Percentiles rank a stretch among this genome's conserved stretches.
These are phyloP conservation scores for Sporobolomyces pararoseus DNA, from an alignment of 768 basidiomycete species.

Conservation along the genomic window DNA sequence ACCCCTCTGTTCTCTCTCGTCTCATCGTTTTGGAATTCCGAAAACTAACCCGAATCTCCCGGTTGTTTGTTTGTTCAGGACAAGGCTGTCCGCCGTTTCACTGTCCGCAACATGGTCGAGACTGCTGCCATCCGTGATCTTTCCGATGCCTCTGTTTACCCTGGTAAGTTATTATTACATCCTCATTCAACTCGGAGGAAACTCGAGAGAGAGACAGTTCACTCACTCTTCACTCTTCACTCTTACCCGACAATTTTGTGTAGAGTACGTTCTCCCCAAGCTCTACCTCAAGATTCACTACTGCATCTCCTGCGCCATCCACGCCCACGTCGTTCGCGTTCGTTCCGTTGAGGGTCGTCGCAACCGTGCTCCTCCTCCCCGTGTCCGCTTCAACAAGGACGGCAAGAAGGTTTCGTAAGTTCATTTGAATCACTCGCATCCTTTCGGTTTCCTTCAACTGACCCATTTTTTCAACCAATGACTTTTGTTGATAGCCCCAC, in stretches of 20 bases:
- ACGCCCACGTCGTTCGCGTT: constrained; percentile 98
- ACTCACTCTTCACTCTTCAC: neutral
- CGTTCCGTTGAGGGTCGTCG: constrained; percentile 91
- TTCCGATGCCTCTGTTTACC: constrained; percentile 89
- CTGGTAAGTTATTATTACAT: constrained; percentile 39
- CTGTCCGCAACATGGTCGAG: constrained; percentile 99
- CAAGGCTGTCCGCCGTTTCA: constrained; percentile 93
- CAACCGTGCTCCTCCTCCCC: constrained; percentile 95
- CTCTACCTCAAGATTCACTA: constrained; percentile 98
- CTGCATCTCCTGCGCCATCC: constrained; percentile 98
- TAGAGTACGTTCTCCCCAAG: constrained; percentile 94
- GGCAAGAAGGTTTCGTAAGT: constrained; percentile 47
- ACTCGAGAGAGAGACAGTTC: too few species aligned
- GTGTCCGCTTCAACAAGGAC: constrained; percentile 56
- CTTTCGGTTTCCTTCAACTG: neutral
- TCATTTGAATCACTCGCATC: neutral
- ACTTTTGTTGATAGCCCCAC: constrained; percentile 20
- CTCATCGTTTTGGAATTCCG: too few species aligned
- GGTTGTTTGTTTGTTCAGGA: constrained; percentile 56
- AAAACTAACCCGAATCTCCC: too few species aligned
- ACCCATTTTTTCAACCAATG: neutral
- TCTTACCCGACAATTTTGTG: neutral
- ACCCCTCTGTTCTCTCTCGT: neutral
- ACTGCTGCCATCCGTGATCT: constrained; percentile 96
- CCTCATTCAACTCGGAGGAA: too few species aligned